Evolutionary conservation across 2,329 filamentous ascomycete genomes (phyloP).

Genomic region (Nothopassalora personata): DNA sequence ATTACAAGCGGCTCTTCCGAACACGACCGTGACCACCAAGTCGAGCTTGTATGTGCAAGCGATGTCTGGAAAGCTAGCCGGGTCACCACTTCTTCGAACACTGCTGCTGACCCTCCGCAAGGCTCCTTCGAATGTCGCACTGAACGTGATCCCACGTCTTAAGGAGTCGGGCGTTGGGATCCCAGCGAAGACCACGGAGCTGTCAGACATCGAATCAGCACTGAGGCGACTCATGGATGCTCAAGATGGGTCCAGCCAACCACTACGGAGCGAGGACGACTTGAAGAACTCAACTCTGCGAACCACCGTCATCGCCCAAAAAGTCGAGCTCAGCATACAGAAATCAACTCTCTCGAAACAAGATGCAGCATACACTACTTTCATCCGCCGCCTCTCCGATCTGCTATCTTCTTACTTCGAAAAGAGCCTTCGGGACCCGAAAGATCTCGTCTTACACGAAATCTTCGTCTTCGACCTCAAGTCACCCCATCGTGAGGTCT

Average conservation of each 20-base stretch:
- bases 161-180: background rate
- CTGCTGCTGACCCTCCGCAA: slow-evolving; percentile 56
- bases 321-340: slow-evolving; percentile 72
- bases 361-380: slow-evolving; percentile 63
- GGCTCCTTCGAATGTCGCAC: slow-evolving; percentile 51
- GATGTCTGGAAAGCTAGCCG: slow-evolving; percentile 51
- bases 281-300: slow-evolving; percentile 63
- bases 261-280: slow-evolving; percentile 69
- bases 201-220: slow-evolving; percentile 11
- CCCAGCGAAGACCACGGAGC: background rate
- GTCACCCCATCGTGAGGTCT: slow-evolving; percentile 65
- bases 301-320: slow-evolving; percentile 74
- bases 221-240: slow-evolving; percentile 23
- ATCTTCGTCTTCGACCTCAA: slow-evolving; percentile 70
- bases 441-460: slow-evolving; percentile 60
- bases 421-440: slow-evolving; percentile 44
- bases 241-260: slow-evolving; percentile 15
- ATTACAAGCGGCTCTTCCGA: slow-evolving; percentile 37
- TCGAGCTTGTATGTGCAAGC: slow-evolving; percentile 57
- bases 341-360: slow-evolving; percentile 64
- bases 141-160: slow-evolving; percentile 35
- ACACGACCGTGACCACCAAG: slow-evolving; percentile 32
- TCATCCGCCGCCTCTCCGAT: slow-evolving; percentile 55
- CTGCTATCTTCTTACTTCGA: slow-evolving; percentile 47
- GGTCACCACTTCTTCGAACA: slow-evolving; percentile 48